Base-by-base conservation (phyloP, 441 rosid species). In the Biscutella auriculata region DNA sequence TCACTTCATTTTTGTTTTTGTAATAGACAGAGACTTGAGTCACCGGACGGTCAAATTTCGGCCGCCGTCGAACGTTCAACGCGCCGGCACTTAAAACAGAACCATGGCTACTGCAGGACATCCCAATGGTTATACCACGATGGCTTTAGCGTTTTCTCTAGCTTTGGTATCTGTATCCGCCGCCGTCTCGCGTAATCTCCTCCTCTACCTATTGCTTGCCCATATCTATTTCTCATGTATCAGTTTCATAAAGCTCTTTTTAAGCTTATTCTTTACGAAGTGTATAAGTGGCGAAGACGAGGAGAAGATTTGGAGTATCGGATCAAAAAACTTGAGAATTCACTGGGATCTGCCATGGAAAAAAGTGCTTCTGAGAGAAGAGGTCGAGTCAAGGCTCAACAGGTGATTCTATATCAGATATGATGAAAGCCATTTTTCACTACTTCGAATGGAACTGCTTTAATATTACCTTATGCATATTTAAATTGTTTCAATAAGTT, bases 381-480 rank as follows among this genome's bases (percentile, higher is more conserved):
- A 78, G 95, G 92, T 53, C 88, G 95, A 49, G 78, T 84, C 53
- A 74, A 88, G 63, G 82, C 93, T 67, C 93, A 86, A 60, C 90
- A 84, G 90, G 97, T 69, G 16, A 29, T 82, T 49, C 48, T 45
- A 43, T 55, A 9, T 4, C 30, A 28, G 8, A 28, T 6, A 2
- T 6, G 32, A 29, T 29, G 32, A 29, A 29, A 29, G 8, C 8
- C 32, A 29, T 6, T 29, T 29, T 29, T 29, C 2, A 8, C 42
- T 37, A 19, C 12, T 57, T 13, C 34, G 23, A 1, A 21, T 32
- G 51, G 44, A 40, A 8, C n/a, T 39, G 19, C 9, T 39, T 39
- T 8, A 14, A 39, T 27, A 8, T 27, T 27, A 27, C 29, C 5
- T 1, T 27, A 40, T 28, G 34, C 15, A 15, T 32, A 32, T 13